These are phyloP conservation scores for Neurospora terricola DNA, from an alignment of 495 filamentous ascomycete species.

Conservation along the genomic window DNA sequence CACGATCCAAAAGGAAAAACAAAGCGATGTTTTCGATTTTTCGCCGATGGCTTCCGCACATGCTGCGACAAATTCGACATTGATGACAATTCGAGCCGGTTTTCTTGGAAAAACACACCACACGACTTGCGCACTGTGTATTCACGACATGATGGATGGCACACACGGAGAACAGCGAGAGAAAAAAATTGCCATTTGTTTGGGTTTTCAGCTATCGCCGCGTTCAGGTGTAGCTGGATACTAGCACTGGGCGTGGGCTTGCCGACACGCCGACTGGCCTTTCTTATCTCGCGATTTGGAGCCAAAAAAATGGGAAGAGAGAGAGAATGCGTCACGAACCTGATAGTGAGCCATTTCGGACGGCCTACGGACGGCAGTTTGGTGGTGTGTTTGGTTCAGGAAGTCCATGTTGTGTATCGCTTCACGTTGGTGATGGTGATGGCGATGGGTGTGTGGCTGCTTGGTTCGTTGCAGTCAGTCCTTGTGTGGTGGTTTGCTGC, in stretches of 20 bases:
- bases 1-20: background rate
- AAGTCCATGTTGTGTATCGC: background rate
- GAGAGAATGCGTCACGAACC: background rate
- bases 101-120: background rate
- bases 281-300: background rate
- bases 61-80: background rate
- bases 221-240: background rate
- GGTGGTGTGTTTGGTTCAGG: background rate
- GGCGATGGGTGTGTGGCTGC: background rate
- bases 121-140: background rate
- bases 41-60: background rate
- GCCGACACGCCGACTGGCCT: background rate
- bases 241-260: background rate
- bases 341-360: background rate
- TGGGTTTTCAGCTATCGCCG: background rate
- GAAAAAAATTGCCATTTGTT: background rate
- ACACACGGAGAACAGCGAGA: background rate
- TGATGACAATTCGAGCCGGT: background rate
- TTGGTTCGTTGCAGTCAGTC: background rate
- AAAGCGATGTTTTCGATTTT: background rate
- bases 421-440: background rate
- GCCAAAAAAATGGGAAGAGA: background rate
- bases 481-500: background rate
- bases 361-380: background rate
- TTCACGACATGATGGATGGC: background rate